phyloP scores from a whole-genome alignment of 2,329 filamentous ascomycete genomes.

The Diaporthe humulicola region DNA sequence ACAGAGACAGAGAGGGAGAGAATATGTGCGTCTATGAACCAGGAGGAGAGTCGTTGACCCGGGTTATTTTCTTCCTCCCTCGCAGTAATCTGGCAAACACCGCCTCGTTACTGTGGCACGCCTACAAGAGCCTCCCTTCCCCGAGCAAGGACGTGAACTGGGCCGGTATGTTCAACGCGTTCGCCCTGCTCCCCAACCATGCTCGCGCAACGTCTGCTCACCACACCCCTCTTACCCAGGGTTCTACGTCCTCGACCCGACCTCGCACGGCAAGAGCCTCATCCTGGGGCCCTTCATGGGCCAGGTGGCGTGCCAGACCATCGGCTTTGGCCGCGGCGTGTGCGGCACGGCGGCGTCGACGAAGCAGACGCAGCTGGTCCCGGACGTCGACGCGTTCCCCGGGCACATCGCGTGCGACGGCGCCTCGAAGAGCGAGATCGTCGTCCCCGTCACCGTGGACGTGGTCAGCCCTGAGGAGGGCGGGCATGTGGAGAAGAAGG shows the following conservation, averaged over 20 bases:
- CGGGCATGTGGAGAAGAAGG: slow-evolving; percentile 50
- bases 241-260: slow-evolving; percentile 78
- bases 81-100: slow-evolving; percentile 81
- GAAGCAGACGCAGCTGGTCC: slow-evolving; percentile 73
- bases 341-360: slow-evolving; percentile 78
- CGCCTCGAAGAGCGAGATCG: slow-evolving; percentile 82
- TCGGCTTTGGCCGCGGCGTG: slow-evolving; percentile 79
- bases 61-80: slow-evolving; percentile 1
- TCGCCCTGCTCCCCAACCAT: not conserved
- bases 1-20: not conserved
- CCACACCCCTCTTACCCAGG: slow-evolving; percentile 57
- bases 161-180: slow-evolving; percentile 65
- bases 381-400: slow-evolving; percentile 80
- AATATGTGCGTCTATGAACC: not conserved
- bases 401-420: slow-evolving; percentile 88
- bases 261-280: slow-evolving; percentile 57
- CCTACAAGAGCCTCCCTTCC: slow-evolving; percentile 77
- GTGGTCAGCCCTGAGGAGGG: slow-evolving; percentile 47
- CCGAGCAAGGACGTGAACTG: slow-evolving; percentile 81
- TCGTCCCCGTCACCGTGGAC: slow-evolving; percentile 75
- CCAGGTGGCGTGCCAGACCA: slow-evolving; percentile 84
- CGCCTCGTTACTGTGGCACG: slow-evolving; percentile 83
- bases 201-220: not conserved
- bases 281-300: slow-evolving; percentile 86
- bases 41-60: not conserved